These are phyloP conservation scores for Termitomyces sp. DNA, from an alignment of 768 basidiomycete species.

Conservation along the genomic window DNA sequence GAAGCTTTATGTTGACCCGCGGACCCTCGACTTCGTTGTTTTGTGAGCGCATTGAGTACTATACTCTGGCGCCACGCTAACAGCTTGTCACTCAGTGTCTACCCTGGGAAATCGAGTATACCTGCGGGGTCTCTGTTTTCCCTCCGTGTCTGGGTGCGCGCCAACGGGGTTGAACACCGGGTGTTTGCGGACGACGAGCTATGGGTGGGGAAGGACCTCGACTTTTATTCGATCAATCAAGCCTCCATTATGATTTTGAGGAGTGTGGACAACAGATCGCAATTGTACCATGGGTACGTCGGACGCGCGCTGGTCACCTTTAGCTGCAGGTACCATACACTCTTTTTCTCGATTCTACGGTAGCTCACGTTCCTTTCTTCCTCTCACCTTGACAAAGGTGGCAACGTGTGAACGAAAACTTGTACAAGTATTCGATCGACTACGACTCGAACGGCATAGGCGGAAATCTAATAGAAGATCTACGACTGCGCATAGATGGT, in stretches of 20 bases:
- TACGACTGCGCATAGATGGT: constrained; percentile 50
- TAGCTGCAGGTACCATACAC: constrained; percentile 42
- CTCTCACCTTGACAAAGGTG: constrained; percentile 38
- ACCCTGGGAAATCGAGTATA: constrained; percentile 56
- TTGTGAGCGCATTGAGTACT: constrained; percentile 43
- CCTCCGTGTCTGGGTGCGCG: constrained; percentile 64
- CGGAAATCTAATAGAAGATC: constrained; percentile 49
- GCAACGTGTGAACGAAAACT: constrained; percentile 38
- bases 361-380: not conserved
- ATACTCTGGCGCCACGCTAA: constrained; percentile 7
- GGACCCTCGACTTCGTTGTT: constrained; percentile 55
- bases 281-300: constrained; percentile 54
- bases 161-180: constrained; percentile 57
- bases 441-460: constrained; percentile 68
- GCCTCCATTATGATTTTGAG: constrained; percentile 55
- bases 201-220: constrained; percentile 66
- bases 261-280: constrained; percentile 38
- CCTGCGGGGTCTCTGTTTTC: constrained; percentile 55
- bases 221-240: constrained; percentile 56
- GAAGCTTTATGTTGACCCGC: constrained; percentile 51
- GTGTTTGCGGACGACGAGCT: constrained; percentile 63
- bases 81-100: constrained; percentile 37
- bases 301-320: constrained; percentile 59
- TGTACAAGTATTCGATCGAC: constrained; percentile 58
- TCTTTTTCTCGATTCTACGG: not conserved